Percentiles rank a stretch among this genome's conserved stretches.
Conservation (phyloP, 495 filamentous ascomycete species). For the Penicillium alfredii region DNA sequence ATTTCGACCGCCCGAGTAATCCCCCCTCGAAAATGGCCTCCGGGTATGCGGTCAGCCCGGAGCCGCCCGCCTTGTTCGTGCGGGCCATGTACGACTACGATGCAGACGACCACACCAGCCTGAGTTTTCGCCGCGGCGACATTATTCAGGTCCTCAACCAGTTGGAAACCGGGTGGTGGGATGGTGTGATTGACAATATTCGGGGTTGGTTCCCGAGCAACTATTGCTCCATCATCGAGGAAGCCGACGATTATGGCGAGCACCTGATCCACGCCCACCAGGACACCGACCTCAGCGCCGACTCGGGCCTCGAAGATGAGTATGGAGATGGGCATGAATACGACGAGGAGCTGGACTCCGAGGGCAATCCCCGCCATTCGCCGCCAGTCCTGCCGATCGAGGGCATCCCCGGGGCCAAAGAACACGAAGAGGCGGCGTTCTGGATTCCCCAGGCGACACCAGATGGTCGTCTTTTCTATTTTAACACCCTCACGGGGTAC, state of each 20-base stretch:
- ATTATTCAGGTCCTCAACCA: constrained; percentile 97
- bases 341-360: constrained; percentile 60
- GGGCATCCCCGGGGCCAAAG: constrained; percentile 50
- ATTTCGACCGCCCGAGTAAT: constrained; percentile 23
- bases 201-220: constrained; percentile 99
- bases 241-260: constrained; percentile 55
- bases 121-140: constrained; percentile 93
- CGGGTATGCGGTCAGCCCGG: constrained; percentile 57
- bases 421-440: constrained; percentile 86
- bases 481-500: constrained; percentile 91
- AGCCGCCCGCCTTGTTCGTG: constrained; percentile 81
- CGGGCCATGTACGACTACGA: constrained; percentile 96
- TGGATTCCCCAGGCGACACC: constrained; percentile 98
- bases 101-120: constrained; percentile 90
- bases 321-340: constrained; percentile 63
- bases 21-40: constrained; percentile 32
- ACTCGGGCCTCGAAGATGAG: constrained; percentile 54
- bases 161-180: constrained; percentile 98
- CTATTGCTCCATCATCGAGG: constrained; percentile 82
- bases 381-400: constrained; percentile 62
- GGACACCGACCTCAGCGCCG: constrained; percentile 51
- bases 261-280: constrained; percentile 35
- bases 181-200: constrained; percentile 82
- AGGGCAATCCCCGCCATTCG: constrained; percentile 50
- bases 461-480: constrained; percentile 92